phyloP scores from a whole-genome alignment of 148 eudicot genomes.

The Arbutus unedo region DNA sequence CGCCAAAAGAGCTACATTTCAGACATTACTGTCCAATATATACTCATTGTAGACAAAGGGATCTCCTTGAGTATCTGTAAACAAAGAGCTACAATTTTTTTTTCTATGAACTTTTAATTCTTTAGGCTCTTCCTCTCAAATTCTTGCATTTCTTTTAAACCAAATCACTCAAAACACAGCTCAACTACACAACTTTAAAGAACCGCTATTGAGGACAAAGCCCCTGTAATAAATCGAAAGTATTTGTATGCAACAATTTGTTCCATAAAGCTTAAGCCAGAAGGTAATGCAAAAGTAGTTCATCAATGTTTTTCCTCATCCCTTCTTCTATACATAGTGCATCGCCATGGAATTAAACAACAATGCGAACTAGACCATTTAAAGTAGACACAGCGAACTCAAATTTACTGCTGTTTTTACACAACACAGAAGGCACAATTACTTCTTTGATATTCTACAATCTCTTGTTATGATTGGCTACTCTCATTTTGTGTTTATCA shows the following conservation, averaged over 20 bases:
- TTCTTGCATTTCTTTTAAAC: neutral
- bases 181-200: neutral
- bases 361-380: neutral
- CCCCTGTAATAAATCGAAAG: neutral
- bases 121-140: neutral
- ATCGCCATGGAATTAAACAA: neutral
- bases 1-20: neutral
- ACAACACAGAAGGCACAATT: neutral
- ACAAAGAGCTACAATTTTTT: neutral
- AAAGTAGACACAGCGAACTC: neutral
- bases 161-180: neutral
- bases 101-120: neutral
- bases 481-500: neutral
- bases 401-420: neutral
- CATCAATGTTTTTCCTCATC: neutral
- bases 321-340: neutral
- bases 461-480: conserved; percentile 3
- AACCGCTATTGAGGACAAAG: neutral
- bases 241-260: neutral
- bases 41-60: neutral
- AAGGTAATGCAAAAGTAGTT: neutral
- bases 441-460: neutral
- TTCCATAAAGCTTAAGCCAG: neutral
- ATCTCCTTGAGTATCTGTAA: neutral
- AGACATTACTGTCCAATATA: neutral